Percentiles rank a stretch among this genome's conserved stretches.
Evolutionary conservation across 768 basidiomycete species (phyloP).

Genomic region (Xerocomellus intermedius): DNA sequence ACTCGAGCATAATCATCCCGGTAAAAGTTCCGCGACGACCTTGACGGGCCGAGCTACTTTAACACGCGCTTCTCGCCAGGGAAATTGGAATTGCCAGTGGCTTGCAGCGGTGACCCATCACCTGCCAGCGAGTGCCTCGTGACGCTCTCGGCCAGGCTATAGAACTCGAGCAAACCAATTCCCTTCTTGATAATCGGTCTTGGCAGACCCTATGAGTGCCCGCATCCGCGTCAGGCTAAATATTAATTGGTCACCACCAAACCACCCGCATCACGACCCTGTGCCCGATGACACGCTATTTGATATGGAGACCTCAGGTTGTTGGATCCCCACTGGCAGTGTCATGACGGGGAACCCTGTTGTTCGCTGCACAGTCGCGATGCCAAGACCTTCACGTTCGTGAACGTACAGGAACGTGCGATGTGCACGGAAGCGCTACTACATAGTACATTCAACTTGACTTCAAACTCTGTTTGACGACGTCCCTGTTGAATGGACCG

Average conservation of each 20-base stretch:
- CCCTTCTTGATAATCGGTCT: not conserved
- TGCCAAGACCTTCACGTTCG: not conserved
- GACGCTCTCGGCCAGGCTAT: conserved; percentile 1
- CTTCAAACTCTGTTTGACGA: too few species aligned
- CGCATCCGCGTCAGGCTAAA: too few species aligned
- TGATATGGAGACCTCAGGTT: not conserved
- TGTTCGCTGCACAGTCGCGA: not conserved
- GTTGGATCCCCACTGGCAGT: not conserved
- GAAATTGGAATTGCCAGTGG: not conserved
- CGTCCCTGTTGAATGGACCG: too few species aligned
- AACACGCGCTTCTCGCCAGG: not conserved
- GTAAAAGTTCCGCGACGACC: not conserved
- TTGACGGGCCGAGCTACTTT: not conserved
- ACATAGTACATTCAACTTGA: not conserved
- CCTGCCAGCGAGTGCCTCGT: not conserved
- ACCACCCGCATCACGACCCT: not conserved
- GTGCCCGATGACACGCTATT: too few species aligned
- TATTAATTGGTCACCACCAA: not conserved
- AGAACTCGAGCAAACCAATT: not conserved
- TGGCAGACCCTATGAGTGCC: not conserved
- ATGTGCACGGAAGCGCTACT: not conserved
- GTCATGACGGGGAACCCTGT: not conserved
- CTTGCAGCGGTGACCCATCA: not conserved
- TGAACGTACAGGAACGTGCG: not conserved
- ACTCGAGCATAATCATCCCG: not conserved